phyloP scores from a whole-genome alignment of 2,329 filamentous ascomycete genomes.

The Nothopassalora personata region DNA sequence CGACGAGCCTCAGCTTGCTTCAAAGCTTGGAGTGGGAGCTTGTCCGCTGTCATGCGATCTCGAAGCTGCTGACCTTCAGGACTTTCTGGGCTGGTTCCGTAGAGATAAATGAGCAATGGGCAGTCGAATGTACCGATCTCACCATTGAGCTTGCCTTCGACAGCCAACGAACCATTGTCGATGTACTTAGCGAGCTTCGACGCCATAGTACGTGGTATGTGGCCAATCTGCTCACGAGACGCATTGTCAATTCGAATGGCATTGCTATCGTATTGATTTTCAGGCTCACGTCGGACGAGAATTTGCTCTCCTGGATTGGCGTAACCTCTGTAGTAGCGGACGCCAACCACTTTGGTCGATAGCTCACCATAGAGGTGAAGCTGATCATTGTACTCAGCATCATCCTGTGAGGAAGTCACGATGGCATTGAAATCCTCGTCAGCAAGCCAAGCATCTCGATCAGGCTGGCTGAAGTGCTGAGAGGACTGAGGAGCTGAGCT shows the following conservation, averaged over 20 bases:
- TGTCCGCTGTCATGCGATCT: conserved; percentile 57
- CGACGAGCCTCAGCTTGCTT: conserved; percentile 35
- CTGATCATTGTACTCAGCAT: conserved; percentile 23
- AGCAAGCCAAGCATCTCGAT: conserved; percentile 26
- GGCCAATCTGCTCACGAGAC: conserved; percentile 68
- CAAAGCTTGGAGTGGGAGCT: conserved; percentile 51
- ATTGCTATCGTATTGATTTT: conserved; percentile 62
- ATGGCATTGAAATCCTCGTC: conserved; percentile 30
- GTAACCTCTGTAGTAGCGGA: conserved; percentile 55
- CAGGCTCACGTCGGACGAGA: conserved; percentile 58
- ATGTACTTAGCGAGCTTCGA: conserved; percentile 70
- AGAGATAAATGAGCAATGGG: conserved; percentile 64
- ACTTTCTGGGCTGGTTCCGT: conserved; percentile 49
- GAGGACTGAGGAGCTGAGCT: conserved; percentile 1
- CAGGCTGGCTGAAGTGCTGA: conserved; percentile 12
- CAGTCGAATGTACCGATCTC: conserved; percentile 64
- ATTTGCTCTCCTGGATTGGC: conserved; percentile 61
- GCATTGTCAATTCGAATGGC: conserved; percentile 77
- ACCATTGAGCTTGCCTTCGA: conserved; percentile 67
- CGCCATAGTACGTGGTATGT: conserved; percentile 63
- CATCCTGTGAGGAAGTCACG: conserved; percentile 29
- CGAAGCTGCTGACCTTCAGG: conserved; percentile 49
- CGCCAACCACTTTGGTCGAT: conserved; percentile 56
- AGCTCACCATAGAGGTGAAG: conserved; percentile 34
- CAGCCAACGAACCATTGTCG: conserved; percentile 51